Evolutionary conservation across 1,139 yeast genomes (phyloP).

Genomic region (Blastobotrys aristatus): DNA sequence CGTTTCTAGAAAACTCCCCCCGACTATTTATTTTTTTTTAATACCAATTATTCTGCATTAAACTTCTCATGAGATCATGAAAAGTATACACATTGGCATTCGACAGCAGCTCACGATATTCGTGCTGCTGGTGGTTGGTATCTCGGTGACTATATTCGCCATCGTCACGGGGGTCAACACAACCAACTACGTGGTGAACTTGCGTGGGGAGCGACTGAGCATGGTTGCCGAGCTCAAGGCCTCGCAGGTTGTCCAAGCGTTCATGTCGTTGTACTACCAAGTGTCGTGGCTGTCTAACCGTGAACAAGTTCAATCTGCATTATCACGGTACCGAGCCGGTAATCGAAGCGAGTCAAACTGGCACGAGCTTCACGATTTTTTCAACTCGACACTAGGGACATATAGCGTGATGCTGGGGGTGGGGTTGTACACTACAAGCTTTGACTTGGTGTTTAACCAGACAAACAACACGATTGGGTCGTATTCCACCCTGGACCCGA

Average conservation of each 20-base stretch:
- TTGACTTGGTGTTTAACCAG: slow-evolving; percentile 36
- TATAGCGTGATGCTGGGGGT: slow-evolving; percentile 53
- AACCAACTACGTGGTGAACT: slow-evolving; percentile 53
- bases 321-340: slow-evolving; percentile 66
- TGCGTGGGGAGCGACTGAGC: slow-evolving; percentile 65
- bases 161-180: slow-evolving; percentile 78
- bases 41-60: no score
- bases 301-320: slow-evolving; percentile 54
- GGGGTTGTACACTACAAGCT: slow-evolving; percentile 56
- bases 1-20: no score
- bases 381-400: slow-evolving; percentile 44
- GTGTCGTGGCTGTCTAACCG: slow-evolving; percentile 62
- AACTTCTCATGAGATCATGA: slow-evolving; percentile 21
- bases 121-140: slow-evolving; percentile 68
- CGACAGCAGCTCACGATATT: slow-evolving; percentile 71
- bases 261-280: slow-evolving; percentile 62
- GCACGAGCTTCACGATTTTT: slow-evolving; percentile 46
- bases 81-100: slow-evolving; percentile 32
- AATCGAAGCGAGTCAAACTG: slow-evolving; percentile 51
- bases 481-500: slow-evolving; percentile 18
- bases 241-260: slow-evolving; percentile 67
- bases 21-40: no score
- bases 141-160: slow-evolving; percentile 72
- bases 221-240: slow-evolving; percentile 79
- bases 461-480: slow-evolving; percentile 30